Evolutionary conservation across 2,329 filamentous ascomycete genomes (phyloP).

Genomic region (Erysiphe pulchra): DNA sequence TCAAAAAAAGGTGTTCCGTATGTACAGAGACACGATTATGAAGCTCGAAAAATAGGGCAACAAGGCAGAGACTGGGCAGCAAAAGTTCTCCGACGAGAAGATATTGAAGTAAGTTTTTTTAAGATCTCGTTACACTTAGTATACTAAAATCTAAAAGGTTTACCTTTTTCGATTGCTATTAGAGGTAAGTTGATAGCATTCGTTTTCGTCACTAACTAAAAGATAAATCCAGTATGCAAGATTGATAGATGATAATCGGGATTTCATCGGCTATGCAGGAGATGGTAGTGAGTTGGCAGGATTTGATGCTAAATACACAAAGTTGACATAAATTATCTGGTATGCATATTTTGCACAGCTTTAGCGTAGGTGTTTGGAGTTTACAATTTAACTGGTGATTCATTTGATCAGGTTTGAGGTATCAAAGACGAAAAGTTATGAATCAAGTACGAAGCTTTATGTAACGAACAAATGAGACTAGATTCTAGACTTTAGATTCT

Average conservation of each 20-base stretch:
- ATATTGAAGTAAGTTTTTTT: conserved; percentile 36
- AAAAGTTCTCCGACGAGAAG: conserved; percentile 42
- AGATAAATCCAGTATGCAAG: conserved; percentile 18
- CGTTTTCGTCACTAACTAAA: not conserved
- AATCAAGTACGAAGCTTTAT: too few relatives aligned
- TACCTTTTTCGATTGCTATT: conserved; percentile 39
- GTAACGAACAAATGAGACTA: too few relatives aligned
- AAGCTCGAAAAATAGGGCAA: conserved; percentile 37
- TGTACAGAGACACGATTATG: conserved; percentile 19
- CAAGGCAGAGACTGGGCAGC: conserved; percentile 46
- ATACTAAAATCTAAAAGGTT: conserved; percentile 13
- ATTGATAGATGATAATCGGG: conserved; percentile 15
- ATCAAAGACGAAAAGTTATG: too few relatives aligned
- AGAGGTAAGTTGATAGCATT: conserved; percentile 17
- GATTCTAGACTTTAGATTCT: too few relatives aligned
- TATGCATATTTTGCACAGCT: too few relatives aligned
- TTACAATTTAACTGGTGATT: too few relatives aligned
- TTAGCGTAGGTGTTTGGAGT: too few relatives aligned
- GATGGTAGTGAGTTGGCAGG: conserved; percentile 13
- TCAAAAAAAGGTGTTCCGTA: conserved; percentile 20
- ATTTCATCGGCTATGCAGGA: conserved; percentile 13
- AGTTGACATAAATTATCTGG: too few relatives aligned
- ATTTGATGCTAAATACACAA: conserved; percentile 7
- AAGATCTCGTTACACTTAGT: not conserved
- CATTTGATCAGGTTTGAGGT: too few relatives aligned